phyloP scores from a whole-genome alignment of 2,329 filamentous ascomycete genomes.

The Nigrospora osmanthi region DNA sequence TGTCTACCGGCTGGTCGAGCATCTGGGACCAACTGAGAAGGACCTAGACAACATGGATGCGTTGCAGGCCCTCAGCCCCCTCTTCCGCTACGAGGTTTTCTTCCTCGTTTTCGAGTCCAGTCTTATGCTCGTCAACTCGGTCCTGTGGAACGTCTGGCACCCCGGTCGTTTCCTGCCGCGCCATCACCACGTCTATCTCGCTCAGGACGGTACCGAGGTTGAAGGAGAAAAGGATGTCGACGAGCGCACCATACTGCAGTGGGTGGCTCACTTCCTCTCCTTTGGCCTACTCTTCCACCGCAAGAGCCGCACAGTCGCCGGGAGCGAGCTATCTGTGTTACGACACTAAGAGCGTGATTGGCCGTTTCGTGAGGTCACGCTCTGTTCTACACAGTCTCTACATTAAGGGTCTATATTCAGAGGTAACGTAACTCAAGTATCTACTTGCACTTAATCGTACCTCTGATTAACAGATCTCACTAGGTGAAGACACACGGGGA shows the following conservation, averaged over 20 bases:
- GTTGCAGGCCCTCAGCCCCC: constrained; percentile 19
- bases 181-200: constrained; percentile 28
- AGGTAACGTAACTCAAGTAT: no score
- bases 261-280: constrained; percentile 2
- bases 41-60: constrained; percentile 23
- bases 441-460: no score
- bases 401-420: no score
- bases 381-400: no score
- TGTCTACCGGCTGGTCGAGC: constrained; percentile 41
- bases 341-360: no score
- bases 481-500: no score
- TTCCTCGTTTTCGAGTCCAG: constrained; percentile 37
- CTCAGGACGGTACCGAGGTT: constrained; percentile 25
- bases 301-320: no score
- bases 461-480: no score
- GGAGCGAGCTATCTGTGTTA: no score
- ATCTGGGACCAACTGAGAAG: constrained; percentile 25
- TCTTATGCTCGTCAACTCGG: constrained; percentile 34
- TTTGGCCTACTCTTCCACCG: constrained; percentile 6
- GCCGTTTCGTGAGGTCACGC: no score
- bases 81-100: constrained; percentile 34
- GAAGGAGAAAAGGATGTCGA: constrained; percentile 4
- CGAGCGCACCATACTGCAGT: background rate
- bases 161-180: constrained; percentile 32
- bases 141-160: constrained; percentile 32